These are phyloP conservation scores for Verbena officinalis DNA, from an alignment of 257 asterid species.

Conservation along the genomic window DNA sequence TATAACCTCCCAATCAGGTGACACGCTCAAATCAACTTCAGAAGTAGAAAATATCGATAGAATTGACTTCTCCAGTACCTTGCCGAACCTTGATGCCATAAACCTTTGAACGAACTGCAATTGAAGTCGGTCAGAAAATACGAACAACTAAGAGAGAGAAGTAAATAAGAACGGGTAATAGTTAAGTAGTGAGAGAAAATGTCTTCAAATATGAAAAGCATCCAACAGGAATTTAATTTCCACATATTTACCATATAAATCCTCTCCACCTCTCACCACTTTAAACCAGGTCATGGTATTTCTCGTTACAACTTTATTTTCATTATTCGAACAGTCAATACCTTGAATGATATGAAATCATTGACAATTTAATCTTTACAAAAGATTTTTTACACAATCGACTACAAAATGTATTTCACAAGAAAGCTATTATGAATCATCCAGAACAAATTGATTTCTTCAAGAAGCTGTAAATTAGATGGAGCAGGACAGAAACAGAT, in stretches of 20 bases:
- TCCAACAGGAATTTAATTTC: slow-evolving; percentile 10
- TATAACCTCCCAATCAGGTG: slow-evolving; percentile 65
- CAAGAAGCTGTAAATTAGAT: slow-evolving; percentile 17
- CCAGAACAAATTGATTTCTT: not conserved
- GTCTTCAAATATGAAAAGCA: not conserved
- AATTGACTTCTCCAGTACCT: slow-evolving; percentile 58
- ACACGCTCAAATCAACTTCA: slow-evolving; percentile 53
- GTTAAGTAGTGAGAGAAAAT: slow-evolving; percentile 12
- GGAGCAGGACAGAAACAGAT: slow-evolving; percentile 13
- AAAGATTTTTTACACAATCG: not conserved
- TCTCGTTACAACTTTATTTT: slow-evolving; percentile 10
- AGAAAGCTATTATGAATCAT: not conserved
- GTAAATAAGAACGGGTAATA: slow-evolving; percentile 13
- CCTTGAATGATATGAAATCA: slow-evolving; percentile 16
- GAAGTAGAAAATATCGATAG: slow-evolving; percentile 50
- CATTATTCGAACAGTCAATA: not conserved
- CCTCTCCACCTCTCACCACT: slow-evolving; percentile 20
- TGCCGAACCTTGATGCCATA: slow-evolving; percentile 74
- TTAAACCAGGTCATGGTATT: not conserved
- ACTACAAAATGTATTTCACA: slow-evolving; percentile 15
- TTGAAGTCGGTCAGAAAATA: slow-evolving; percentile 42
- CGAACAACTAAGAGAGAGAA: not conserved
- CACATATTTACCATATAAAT: not conserved
- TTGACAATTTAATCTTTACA: not conserved
- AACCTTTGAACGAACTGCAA: slow-evolving; percentile 77